Evolutionary conservation across 2,329 filamentous ascomycete genomes (phyloP), one percentile per base, ranked within the genome.

Genomic region (Pseudogymnoascus sp.): DNA sequence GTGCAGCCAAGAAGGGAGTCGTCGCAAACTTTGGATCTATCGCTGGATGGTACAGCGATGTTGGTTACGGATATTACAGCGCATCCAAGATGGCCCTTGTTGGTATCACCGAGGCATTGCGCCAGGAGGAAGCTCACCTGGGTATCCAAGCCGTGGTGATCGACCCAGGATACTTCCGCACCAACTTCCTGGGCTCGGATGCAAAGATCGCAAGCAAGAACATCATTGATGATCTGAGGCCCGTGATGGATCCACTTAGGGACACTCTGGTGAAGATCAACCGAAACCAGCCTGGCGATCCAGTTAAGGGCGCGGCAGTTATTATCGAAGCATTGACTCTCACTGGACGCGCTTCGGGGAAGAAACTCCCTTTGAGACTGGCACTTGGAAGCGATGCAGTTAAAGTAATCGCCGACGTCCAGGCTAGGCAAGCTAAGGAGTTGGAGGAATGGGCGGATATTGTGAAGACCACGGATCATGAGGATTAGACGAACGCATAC

Each of bases 121-220:
- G 71, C 1, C 67, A 64, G 3, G 79, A 82, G 65, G 70, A 78
- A 1, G 74, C 70, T 9, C 73, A 75, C 2, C 74, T 80, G 12
- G 74, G 73, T 12, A 77, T 82, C 60, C 59, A 68, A 11, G 76
- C 76, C 14, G 73, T 76, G 3, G 70, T 78, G 15, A 72, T 81
- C 30, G 78, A 82, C 64, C 79, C 78, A 1, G 80, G 80, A 1
- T 77, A 76, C 58, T 82, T 80, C 65, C 72, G 78, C 3, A 80
- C 79, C 7, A 75, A 75, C n/a, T 79, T 80, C 62, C 68, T 80
- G 4, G 62, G 63, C n/a, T 33, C 39, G 7, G 37, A 43, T 15
- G 33, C 57, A 2, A 53, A 53, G 9, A 47, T 59, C 18, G 18
- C 37, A 39, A 43, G 43, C 9, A 50, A 62, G 28, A 63, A 43